phyloP scores from a whole-genome alignment of 2,329 filamentous ascomycete species.

The Pestalotiopsis sp. region DNA sequence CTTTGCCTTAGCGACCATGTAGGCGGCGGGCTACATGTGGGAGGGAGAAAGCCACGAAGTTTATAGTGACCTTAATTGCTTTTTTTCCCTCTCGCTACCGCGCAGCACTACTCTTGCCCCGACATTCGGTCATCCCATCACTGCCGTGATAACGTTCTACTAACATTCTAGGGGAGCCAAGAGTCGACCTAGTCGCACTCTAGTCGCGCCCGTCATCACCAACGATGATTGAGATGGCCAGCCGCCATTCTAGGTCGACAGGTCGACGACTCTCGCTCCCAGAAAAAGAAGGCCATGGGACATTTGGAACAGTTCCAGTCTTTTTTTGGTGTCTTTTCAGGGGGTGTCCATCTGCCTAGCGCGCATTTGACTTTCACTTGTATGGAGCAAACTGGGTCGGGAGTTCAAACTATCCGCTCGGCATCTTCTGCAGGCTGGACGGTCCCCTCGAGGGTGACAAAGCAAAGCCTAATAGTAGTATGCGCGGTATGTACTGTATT shows the following conservation, averaged over 20 bases:
- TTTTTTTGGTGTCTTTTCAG: constrained; percentile 8
- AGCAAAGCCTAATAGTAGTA: not conserved
- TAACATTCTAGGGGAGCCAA: not conserved
- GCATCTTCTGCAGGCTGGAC: not conserved
- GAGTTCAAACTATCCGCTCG: constrained; percentile 11
- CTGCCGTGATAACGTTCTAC: not conserved
- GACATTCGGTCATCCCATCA: not conserved
- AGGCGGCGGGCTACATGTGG: not conserved
- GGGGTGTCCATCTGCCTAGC: constrained; percentile 1
- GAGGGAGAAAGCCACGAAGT: not conserved
- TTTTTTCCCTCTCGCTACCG: not conserved
- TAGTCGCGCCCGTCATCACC: not conserved
- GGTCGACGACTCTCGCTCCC: not conserved
- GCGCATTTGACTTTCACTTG: constrained; percentile 1
- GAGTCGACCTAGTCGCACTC: not conserved
- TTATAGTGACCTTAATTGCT: not conserved
- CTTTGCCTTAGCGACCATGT: not conserved
- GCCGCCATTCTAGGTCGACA: not conserved
- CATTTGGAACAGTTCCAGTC: constrained; percentile 6
- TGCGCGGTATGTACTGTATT: not conserved
- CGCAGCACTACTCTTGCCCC: not conserved
- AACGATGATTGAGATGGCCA: not conserved
- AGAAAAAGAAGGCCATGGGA: not conserved
- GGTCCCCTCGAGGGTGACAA: not conserved
- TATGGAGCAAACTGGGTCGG: constrained; percentile 2